A percentile compares a stretch with the other conserved stretches of the same genome.
phyloP scores from a whole-genome alignment of 2,329 filamentous ascomycete genomes.

The Botrytis fabae region DNA sequence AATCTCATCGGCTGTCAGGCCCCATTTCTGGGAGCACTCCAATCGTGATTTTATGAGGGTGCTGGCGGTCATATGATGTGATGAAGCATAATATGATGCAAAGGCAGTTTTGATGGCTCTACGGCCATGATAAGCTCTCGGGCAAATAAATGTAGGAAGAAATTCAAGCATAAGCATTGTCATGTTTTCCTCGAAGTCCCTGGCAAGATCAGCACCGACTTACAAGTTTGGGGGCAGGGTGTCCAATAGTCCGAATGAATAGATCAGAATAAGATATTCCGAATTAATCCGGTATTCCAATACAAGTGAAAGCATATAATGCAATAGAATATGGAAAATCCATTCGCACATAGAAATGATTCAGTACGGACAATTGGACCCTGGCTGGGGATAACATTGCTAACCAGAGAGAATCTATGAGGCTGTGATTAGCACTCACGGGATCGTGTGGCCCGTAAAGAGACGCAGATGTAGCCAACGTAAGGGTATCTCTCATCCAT shows the following conservation, averaged over 20 bases:
- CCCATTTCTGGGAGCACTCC: constrained; percentile 37
- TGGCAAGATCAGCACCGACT: constrained; percentile 22
- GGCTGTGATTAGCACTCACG: constrained; percentile 40
- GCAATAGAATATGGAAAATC: background rate
- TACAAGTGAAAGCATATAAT: background rate
- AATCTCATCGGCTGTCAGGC: constrained; percentile 39
- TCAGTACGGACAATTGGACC: background rate
- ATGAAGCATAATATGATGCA: constrained; percentile 36
- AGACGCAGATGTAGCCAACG: constrained; percentile 44
- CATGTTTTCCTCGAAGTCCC: constrained; percentile 40
- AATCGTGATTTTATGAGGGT: constrained; percentile 39
- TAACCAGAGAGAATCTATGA: constrained; percentile 46
- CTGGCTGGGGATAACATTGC: background rate
- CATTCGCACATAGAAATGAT: background rate
- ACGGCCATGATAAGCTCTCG: constrained; percentile 41
- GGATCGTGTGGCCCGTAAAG: constrained; percentile 51
- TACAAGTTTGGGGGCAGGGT: background rate
- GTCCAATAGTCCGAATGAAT: background rate
- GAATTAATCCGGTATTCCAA: background rate
- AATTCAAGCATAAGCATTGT: constrained; percentile 40
- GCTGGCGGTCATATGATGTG: constrained; percentile 39
- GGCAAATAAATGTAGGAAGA: constrained; percentile 41
- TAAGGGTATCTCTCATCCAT: constrained; percentile 46
- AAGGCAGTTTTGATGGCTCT: constrained; percentile 44
- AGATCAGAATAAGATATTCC: background rate